These are phyloP conservation scores for Babesia bovis DNA, from an alignment of 169 alveolate species.

Conservation along the genomic window DNA sequence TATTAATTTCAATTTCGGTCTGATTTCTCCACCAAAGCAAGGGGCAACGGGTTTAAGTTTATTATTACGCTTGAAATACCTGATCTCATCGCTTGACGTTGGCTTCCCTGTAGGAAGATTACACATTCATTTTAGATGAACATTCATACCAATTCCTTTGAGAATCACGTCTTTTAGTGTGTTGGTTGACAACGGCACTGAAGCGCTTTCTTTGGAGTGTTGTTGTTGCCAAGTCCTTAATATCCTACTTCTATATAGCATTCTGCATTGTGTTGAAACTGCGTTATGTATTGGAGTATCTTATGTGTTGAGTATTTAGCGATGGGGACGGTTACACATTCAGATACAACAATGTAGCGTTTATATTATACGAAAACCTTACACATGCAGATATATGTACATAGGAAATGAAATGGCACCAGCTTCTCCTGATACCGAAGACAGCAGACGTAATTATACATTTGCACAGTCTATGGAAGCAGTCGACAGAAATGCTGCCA, in stretches of 20 bases:
- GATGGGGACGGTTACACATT: too few species aligned
- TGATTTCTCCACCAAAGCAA: conserved; percentile 66
- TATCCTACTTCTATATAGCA: conserved; percentile 29
- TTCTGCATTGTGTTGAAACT: neutral
- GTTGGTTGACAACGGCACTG: conserved; percentile 43
- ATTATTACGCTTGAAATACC: conserved; percentile 43
- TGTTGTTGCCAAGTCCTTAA: conserved; percentile 17
- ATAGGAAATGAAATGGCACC: neutral
- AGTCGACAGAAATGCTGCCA: conserved; percentile 57
- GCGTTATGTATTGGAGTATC: neutral
- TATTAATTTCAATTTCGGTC: conserved; percentile 66
- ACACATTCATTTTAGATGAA: neutral
- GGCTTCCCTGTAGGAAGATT: conserved; percentile 46
- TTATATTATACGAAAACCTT: neutral
- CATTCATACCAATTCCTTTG: conserved; percentile 47
- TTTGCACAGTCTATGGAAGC: conserved; percentile 56
- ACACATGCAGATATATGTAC: neutral
- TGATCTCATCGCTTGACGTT: conserved; percentile 56
- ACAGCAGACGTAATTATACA: conserved; percentile 28
- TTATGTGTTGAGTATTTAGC: neutral
- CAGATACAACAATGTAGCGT: too few species aligned
- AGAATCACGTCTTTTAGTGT: conserved; percentile 53
- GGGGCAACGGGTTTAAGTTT: conserved; percentile 71
- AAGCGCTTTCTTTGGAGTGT: neutral
- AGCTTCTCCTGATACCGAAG: neutral